A percentile compares a stretch with the other conserved stretches of the same genome.
Conservation (phyloP, 106 monocot genomes). For the Agapanthus africanus region DNA sequence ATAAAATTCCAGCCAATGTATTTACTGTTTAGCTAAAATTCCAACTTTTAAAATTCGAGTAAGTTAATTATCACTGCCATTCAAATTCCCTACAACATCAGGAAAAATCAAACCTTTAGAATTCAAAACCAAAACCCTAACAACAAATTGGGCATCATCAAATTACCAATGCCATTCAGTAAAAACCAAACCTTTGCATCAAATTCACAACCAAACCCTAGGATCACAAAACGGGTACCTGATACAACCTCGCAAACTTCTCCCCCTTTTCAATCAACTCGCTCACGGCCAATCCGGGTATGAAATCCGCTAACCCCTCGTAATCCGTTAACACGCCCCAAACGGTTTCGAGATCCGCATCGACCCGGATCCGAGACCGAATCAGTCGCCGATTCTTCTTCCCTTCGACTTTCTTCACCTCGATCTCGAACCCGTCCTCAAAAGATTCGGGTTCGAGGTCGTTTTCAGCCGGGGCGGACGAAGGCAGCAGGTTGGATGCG, state of each 20-base stretch:
- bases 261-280: slow-evolving; percentile 51
- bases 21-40: too few species aligned
- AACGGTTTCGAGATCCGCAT: slow-evolving; percentile 56
- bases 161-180: too few species aligned
- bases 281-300: slow-evolving; percentile 63
- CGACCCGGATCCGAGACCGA: slow-evolving; percentile 40
- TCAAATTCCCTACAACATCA: too few species aligned
- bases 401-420: slow-evolving; percentile 37
- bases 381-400: slow-evolving; percentile 52
- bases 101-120: too few species aligned
- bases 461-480: background rate
- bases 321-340: slow-evolving; percentile 83
- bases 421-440: slow-evolving; percentile 49
- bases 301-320: slow-evolving; percentile 78
- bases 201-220: too few species aligned
- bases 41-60: too few species aligned
- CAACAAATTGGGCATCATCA: too few species aligned
- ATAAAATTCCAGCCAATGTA: too few species aligned
- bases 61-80: too few species aligned
- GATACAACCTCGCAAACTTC: slow-evolving; percentile 61
- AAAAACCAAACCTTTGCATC: too few species aligned
- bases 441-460: background rate
- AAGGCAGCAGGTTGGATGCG: background rate
- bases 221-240: too few species aligned
- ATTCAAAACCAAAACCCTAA: too few species aligned